These are phyloP conservation scores for Sporisorium reilianum DNA, from an alignment of 1,284 basidiomycete genomes.

Conservation along the genomic window DNA sequence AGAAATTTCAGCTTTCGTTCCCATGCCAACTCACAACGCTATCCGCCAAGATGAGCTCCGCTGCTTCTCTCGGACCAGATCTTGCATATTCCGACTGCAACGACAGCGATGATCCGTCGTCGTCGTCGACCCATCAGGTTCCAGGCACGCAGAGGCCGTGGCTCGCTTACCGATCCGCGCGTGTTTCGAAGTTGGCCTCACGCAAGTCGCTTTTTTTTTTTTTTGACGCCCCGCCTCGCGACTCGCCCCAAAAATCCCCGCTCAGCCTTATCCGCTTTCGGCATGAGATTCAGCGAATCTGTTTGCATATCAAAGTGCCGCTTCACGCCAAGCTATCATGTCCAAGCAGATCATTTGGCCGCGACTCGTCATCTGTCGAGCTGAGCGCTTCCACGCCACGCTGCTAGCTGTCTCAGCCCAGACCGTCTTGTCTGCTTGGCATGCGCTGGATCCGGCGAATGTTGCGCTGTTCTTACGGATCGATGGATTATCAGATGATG, in stretches of 20 bases:
- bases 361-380: too few species aligned
- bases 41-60: too few species aligned
- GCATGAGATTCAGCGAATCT: too few species aligned
- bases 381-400: too few species aligned
- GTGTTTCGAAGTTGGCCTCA: neutral
- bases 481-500: constrained; percentile 7
- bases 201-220: too few species aligned
- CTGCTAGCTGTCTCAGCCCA: neutral
- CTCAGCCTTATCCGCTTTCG: neutral
- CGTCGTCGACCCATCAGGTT: neutral
- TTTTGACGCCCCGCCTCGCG: neutral
- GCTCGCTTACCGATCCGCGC: neutral
- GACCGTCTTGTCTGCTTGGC: neutral
- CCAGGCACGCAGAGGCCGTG: neutral
- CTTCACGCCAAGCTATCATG: too few species aligned
- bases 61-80: neutral
- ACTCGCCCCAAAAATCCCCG: neutral
- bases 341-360: too few species aligned
- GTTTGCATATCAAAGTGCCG: too few species aligned
- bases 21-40: too few species aligned
- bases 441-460: neutral
- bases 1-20: too few species aligned
- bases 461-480: neutral
- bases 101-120: neutral
- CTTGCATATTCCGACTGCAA: too few species aligned